Conservation (phyloP, 495 filamentous ascomycete genomes). For the Aspergillus nanangensis region DNA sequence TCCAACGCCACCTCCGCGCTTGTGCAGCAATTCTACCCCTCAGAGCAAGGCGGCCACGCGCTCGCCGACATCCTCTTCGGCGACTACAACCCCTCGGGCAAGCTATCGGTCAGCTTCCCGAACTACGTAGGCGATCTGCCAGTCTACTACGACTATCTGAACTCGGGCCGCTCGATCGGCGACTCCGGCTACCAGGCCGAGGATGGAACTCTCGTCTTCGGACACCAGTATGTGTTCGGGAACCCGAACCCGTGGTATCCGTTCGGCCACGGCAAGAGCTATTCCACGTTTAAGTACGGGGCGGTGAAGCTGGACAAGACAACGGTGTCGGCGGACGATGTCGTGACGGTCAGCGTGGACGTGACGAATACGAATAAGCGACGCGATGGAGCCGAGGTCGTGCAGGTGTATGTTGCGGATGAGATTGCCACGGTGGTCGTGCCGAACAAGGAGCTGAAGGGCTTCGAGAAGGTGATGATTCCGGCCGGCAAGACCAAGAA, state of each 20-base stretch:
- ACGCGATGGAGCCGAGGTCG: constrained; percentile 59
- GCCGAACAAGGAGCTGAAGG: constrained; percentile 62
- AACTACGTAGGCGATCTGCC: constrained; percentile 60
- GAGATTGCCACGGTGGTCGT: constrained; percentile 57
- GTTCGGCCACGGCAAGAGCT: constrained; percentile 67
- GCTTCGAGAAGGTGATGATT: constrained; percentile 63
- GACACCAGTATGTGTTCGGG: constrained; percentile 61
- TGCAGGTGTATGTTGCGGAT: constrained; percentile 64
- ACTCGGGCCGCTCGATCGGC: constrained; percentile 52
- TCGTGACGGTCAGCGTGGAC: constrained; percentile 46
- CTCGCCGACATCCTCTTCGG: constrained; percentile 67
- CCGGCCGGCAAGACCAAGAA: constrained; percentile 54
- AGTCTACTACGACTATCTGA: constrained; percentile 67
- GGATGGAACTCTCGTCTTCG: constrained; percentile 60
- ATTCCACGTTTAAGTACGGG: constrained; percentile 57
- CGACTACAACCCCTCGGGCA: constrained; percentile 60
- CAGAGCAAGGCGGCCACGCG: constrained; percentile 57
- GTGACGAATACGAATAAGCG: constrained; percentile 51
- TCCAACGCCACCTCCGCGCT: constrained; percentile 54
- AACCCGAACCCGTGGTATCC: constrained; percentile 54
- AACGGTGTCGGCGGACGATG: constrained; percentile 36
- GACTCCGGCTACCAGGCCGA: constrained; percentile 42
- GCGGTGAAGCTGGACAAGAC: constrained; percentile 41
- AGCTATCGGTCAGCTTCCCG: constrained; percentile 65
- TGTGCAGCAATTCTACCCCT: constrained; percentile 68